Evolutionary conservation across 1,139 yeast species (phyloP), one percentile per base, ranked within the genome.

Genomic region (Blastobotrys indianensis): DNA sequence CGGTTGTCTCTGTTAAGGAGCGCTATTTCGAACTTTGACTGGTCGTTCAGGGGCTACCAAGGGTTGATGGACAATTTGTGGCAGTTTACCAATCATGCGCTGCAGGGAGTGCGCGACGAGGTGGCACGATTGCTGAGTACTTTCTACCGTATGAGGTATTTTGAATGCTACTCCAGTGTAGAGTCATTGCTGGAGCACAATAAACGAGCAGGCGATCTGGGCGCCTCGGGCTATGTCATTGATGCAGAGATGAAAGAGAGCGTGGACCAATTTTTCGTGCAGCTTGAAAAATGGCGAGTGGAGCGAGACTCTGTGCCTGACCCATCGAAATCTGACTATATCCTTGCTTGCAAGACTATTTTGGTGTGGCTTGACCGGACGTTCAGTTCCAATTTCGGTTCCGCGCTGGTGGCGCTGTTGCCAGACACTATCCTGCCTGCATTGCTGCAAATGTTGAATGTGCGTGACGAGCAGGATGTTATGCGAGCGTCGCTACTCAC

Each of bases 401-500:
- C 53, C 20, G 48, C 60, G 28, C 42, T 65, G 48, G 58, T 59
- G 2, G 65, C 68, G 0, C 48, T 67, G 12, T 50, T 69, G 32
- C 64, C 69, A 5, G 41, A 69, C 1, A 67, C 76, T 46, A 73
- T 90, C 39, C 67, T 87, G 1, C 96, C 96, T 12, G 82, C 86
- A 52, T 68, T 87, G 51, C 69, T 87, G 55, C 73, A 75, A 29
- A 68, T 88, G 47, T 77, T 82, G 47, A 75, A 75, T 44, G 74
- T 85, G 70, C 82, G 88, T 53, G 97, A 92, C 54, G 88, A 87
- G 17, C 84, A 82, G 51, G 75, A 90, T 51, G 83, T 90, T 0
- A 76, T 77, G 44, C 68, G 84, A 32, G 74, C 75, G 37, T 83
- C 87, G 0, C 71, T 75, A 2, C 57, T 73, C 1, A 67, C 76